Conservation (phyloP, 2,329 filamentous ascomycete species). For the Microascus cirrosus region DNA sequence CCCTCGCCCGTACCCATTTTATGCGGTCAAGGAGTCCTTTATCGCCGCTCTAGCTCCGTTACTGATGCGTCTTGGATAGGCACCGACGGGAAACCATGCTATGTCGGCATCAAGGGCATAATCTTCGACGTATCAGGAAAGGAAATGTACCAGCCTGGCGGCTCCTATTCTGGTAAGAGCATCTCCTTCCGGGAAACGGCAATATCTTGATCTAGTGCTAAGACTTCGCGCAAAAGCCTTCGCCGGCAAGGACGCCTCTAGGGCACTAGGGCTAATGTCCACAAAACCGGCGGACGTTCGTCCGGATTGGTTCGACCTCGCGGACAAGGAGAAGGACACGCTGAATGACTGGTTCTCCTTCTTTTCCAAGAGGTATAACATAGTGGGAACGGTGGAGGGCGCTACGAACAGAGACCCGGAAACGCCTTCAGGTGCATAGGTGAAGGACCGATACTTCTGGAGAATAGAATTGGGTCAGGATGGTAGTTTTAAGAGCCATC, state of each 20-base stretch:
- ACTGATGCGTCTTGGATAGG: conserved; percentile 29
- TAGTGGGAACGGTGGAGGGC: conserved; percentile 58
- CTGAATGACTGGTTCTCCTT: conserved; percentile 92
- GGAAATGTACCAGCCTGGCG: conserved; percentile 70
- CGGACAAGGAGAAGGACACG: conserved; percentile 73
- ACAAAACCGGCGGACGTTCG: conserved; percentile 74
- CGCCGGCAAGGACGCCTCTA: conserved; percentile 90
- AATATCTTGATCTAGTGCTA: not conserved
- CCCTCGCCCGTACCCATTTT: not conserved
- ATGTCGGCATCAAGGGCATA: conserved; percentile 69
- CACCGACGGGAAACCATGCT: conserved; percentile 50
- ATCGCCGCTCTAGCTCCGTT: not conserved
- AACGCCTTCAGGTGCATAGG: not conserved
- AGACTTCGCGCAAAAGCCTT: conserved; percentile 56
- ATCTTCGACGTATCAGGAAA: conserved; percentile 94
- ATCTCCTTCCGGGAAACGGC: not conserved
- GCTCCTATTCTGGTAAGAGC: conserved; percentile 69
- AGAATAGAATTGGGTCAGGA: not conserved
- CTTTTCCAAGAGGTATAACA: conserved; percentile 93
- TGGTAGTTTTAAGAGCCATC: too few species aligned
- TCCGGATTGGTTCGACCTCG: conserved; percentile 72
- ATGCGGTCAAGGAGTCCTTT: not conserved
- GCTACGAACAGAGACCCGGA: conserved; percentile 43
- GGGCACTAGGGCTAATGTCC: conserved; percentile 77
- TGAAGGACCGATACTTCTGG: not conserved